Percentiles rank a stretch among this genome's conserved stretches.
These are phyloP conservation scores for Globisporangium radiosum DNA, from an alignment of 352 stramenopile genomes.

Conservation along the genomic window DNA sequence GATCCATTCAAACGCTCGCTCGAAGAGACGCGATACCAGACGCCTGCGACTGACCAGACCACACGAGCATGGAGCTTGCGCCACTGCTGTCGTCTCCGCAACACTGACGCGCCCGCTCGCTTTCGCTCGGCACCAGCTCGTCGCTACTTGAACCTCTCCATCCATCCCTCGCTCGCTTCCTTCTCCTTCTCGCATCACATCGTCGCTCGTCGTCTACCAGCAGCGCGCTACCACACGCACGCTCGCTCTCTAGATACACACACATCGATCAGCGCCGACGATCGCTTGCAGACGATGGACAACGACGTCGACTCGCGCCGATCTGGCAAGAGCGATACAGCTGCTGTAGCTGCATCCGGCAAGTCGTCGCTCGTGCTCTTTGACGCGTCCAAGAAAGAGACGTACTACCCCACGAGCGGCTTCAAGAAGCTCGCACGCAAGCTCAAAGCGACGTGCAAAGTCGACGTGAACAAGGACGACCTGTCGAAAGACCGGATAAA, in stretches of 20 bases:
- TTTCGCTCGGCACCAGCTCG: not conserved
- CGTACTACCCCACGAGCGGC: conserved; percentile 84
- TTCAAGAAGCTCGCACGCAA: conserved; percentile 93
- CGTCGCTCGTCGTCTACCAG: not conserved
- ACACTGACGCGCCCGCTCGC: not conserved
- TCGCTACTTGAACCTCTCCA: not conserved
- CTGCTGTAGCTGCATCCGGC: not conserved
- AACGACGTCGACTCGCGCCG: conserved; percentile 4
- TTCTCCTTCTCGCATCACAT: not conserved
- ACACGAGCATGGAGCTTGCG: not conserved
- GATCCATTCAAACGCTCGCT: too few relatives aligned
- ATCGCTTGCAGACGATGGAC: conserved; percentile 7
- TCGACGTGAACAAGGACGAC: conserved; percentile 94
- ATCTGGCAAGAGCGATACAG: conserved; percentile 1
- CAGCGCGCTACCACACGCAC: too few relatives aligned
- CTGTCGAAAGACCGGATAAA: conserved; percentile 85
- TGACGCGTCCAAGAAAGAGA: conserved; percentile 92
- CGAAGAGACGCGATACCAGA: not conserved
- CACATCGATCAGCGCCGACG: not conserved
- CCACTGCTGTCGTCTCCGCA: too few relatives aligned
- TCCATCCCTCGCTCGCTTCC: not conserved
- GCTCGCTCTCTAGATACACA: not conserved
- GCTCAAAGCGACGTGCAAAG: conserved; percentile 85
- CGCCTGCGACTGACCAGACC: not conserved
- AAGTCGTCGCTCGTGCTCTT: conserved; percentile 65